Base-by-base conservation (phyloP, 1,284 basidiomycete genomes). In the Microbotryum lychnidis-dioicae region DNA sequence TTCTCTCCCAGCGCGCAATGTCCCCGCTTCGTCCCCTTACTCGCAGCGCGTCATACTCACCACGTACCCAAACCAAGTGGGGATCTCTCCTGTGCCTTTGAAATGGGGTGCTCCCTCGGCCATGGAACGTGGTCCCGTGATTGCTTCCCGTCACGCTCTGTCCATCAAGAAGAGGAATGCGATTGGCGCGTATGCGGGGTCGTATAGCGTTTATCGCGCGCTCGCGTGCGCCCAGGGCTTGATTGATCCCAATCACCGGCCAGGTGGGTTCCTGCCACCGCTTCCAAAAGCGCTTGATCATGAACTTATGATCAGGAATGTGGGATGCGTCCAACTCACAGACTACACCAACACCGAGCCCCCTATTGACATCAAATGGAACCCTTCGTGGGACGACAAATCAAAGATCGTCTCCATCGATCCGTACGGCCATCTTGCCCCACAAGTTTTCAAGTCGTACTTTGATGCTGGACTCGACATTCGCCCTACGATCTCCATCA, bases 171-270 rank as follows among this genome's bases (percentile, higher is more conserved):
- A 86, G 62, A 86, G 93, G 60, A 97, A 97, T 75, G 88, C 93
- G 14, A 83, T 97, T 73, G 93, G 93, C 16, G 92, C 94, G 0
- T 92, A 97, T 74, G 87, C 86, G 0, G 93, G 92, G 14, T 89
- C 87, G 2, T 97, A 97, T 77, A 91, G 88, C 12, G 91, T 97
- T 76, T 97, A 97, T 76, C 85, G 91, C 50, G 90, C 93, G 0
- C 81, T 97, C 14, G 84, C 88, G 12, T 89, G 93, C 71, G 91
- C 91, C 3, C 88, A 93, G 82, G 91, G 91, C 54, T 83, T 89
- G 31, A 84, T 97, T 60, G 81, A 85, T 51, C 89, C 90, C 0
- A 82, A 85, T 27, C 75, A 77, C 62, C 69, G 73, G 1, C 76
- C 76, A 9, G 74, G 75, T 66, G 45, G 59, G 53, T 50, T n/a